phyloP scores from a whole-genome alignment of 768 basidiomycete species.

The Russula dissimulans region DNA sequence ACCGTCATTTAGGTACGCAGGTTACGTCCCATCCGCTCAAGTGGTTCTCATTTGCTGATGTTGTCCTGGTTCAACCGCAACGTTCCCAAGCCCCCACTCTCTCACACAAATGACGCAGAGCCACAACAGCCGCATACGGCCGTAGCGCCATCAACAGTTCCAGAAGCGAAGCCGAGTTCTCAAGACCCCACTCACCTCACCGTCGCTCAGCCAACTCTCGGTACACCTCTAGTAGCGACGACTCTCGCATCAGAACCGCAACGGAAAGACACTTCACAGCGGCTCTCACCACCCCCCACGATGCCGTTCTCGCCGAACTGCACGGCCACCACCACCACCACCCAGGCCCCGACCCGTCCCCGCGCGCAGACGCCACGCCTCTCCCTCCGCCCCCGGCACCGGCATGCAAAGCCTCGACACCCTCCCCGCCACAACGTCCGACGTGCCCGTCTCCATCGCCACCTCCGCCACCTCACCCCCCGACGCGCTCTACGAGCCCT shows the following conservation, averaged over 20 bases:
- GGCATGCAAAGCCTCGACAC: conserved; percentile 6
- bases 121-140: background rate
- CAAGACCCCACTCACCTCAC: background rate
- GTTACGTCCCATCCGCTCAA: too few relatives aligned
- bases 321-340: conserved; percentile 25
- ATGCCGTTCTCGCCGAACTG: conserved; percentile 49
- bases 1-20: too few relatives aligned
- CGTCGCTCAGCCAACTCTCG: background rate
- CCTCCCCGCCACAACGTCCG: conserved; percentile 16
- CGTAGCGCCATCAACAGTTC: conserved; percentile 2
- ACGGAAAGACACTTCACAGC: conserved; percentile 22
- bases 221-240: background rate
- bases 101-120: background rate
- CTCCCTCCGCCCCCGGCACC: background rate
- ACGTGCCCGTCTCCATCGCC: conserved; percentile 13
- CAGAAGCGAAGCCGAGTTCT: background rate
- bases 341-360: conserved; percentile 2
- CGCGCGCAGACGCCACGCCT: conserved; percentile 15
- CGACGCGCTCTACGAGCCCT: conserved; percentile 38
- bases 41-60: background rate
- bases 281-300: conserved; percentile 47
- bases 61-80: conserved; percentile 12
- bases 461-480: conserved; percentile 19
- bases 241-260: conserved; percentile 19
- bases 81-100: background rate